Conservation (phyloP, 1,284 basidiomycete genomes). For the Porodaedalea pini region DNA sequence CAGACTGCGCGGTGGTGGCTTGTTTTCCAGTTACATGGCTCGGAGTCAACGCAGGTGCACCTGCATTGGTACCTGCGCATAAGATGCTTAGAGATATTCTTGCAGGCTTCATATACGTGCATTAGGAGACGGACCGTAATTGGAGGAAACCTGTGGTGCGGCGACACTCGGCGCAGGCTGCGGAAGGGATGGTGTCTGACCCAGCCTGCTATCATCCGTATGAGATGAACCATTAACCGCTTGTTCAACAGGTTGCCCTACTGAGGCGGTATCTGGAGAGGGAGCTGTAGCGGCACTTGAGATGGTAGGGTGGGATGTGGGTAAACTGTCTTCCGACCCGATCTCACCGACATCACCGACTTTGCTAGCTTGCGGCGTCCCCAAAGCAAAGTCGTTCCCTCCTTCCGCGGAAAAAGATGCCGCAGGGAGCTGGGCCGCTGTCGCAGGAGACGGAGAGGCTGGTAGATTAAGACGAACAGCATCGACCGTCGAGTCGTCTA, state of each 20-base stretch:
- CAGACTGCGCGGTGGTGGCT: background rate
- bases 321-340: slow-evolving; percentile 3
- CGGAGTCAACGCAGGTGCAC: background rate
- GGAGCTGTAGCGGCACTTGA: slow-evolving; percentile 12
- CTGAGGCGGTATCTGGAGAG: slow-evolving; percentile 13
- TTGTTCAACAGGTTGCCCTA: slow-evolving; percentile 13
- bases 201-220: background rate
- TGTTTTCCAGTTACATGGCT: background rate
- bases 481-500: background rate
- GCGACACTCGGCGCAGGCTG: background rate
- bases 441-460: background rate
- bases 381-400: background rate
- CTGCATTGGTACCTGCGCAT: background rate
- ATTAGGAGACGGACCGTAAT: background rate
- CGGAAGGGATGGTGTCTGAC: background rate
- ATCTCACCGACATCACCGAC: background rate
- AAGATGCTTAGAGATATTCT: background rate
- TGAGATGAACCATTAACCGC: background rate
- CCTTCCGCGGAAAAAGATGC: background rate
- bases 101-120: background rate
- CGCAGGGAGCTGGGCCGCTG: background rate
- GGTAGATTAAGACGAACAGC: background rate
- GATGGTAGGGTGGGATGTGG: background rate
- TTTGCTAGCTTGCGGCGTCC: background rate
- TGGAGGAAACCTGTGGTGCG: background rate